Evolutionary conservation across 805 yeast genomes (phyloP), one percentile per base, ranked within the genome.

Genomic region (Cyberlindnera bimundalis): DNA sequence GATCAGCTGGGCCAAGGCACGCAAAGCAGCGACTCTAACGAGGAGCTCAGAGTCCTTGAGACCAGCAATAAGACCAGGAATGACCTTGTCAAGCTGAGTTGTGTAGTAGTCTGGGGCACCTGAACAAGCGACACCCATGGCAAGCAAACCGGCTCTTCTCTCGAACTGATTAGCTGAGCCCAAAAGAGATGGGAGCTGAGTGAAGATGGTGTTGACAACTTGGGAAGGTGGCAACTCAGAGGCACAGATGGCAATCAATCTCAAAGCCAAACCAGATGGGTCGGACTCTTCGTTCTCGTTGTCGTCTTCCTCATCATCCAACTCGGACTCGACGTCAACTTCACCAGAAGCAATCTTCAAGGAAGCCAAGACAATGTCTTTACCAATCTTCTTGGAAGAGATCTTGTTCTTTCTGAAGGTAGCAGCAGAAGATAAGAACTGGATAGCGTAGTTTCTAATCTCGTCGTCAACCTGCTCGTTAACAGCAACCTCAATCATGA

Each of bases 101-200:
- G 89, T 76, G 55, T 85, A 75, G 64, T 74, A 91, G 59, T 93
- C 99, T 47, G 98, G 98, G 30, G 98, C 91, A 61, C 98, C 99
- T 48, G 84, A 77, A 33, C 85, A 85, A 38, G 91, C 79, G 42
- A 79, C 86, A 54, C 95, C 88, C 48, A 93, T 68, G 25, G 95
- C 77, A 54, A 87, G 70, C 38, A 89, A 71, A 40, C 84, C 93
- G 45, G 95, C 96, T 68, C 96, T 81, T 70, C 95, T 81, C 67
- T 84, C 88, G 50, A 76, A 81, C 47, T 74, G 73, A 60, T 86
- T 79, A n/a, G 76, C 50, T 14, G 90, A 76, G 35, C 77, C 65
- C 46, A 81, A 62, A 71, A 81, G 65, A 32, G 73, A 59, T 33
- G 77, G 73, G 48, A 85, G 62, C 50, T 74, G 76, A 50, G 79